Evolutionary conservation across 2,329 filamentous ascomycete genomes (phyloP).

Genomic region (Aschersonia sp.): DNA sequence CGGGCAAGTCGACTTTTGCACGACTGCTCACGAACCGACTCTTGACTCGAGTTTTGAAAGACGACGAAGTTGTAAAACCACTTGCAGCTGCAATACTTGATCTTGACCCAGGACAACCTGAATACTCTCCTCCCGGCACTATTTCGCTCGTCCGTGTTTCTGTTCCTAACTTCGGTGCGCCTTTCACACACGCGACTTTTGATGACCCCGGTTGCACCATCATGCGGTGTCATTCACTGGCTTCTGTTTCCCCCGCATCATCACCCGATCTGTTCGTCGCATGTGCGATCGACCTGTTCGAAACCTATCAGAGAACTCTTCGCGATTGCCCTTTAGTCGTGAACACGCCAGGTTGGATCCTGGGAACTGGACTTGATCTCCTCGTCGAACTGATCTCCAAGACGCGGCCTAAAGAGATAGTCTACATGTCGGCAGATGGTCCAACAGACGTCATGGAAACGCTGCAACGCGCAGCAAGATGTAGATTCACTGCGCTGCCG

Average conservation of each 20-base stretch:
- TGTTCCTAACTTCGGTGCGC: conserved; percentile 47
- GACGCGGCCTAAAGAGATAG: conserved; percentile 42
- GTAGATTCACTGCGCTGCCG: conserved; percentile 36
- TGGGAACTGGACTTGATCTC: conserved; percentile 54
- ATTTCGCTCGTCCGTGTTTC: conserved; percentile 51
- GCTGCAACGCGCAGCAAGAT: conserved; percentile 29
- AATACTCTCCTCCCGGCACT: conserved; percentile 56
- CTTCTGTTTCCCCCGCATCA: conserved; percentile 48
- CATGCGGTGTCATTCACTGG: conserved; percentile 51
- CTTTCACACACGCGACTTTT: conserved; percentile 46
- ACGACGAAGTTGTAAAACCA: conserved; percentile 7
- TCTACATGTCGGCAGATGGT: conserved; percentile 56
- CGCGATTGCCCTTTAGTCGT: conserved; percentile 45
- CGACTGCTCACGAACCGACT: conserved; percentile 52
- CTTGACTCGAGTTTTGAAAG: conserved; percentile 27
- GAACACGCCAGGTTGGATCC: conserved; percentile 64
- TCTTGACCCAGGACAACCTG: conserved; percentile 64
- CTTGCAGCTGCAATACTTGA: conserved; percentile 47
- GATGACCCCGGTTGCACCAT: conserved; percentile 19
- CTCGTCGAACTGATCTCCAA: conserved; percentile 40
- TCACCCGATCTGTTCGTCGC: conserved; percentile 53
- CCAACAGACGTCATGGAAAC: conserved; percentile 40
- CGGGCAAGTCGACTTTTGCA: conserved; percentile 65
- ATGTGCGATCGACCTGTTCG: conserved; percentile 48
- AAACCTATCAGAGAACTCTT: conserved; percentile 35